phyloP scores from a whole-genome alignment of 2,329 filamentous ascomycete species.

The Orbilia brochopaga region DNA sequence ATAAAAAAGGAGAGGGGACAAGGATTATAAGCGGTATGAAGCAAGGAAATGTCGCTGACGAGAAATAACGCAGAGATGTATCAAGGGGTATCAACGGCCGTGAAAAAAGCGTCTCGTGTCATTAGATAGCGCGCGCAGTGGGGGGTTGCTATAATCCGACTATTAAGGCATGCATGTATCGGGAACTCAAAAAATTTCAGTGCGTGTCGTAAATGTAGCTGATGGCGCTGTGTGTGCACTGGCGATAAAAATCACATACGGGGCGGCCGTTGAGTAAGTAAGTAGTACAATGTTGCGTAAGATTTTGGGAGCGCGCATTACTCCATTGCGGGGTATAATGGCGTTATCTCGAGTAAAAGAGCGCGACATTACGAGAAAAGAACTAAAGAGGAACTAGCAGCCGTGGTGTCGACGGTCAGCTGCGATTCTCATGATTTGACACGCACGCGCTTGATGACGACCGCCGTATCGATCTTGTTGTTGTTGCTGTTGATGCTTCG shows the following conservation, averaged over 20 bases:
- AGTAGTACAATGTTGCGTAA: not conserved
- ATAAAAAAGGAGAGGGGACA: slow-evolving; percentile 2
- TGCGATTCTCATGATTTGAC: slow-evolving; percentile 25
- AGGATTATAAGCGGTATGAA: not conserved
- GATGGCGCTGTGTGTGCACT: slow-evolving; percentile 18
- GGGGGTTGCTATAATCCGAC: slow-evolving; percentile 18
- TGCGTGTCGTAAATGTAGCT: too few relatives aligned
- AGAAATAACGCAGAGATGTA: slow-evolving; percentile 22
- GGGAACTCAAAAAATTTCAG: too few relatives aligned
- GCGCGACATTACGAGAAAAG: slow-evolving; percentile 42
- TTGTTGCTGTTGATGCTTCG: slow-evolving; percentile 43
- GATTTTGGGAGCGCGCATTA: slow-evolving; percentile 18
- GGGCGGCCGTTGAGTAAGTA: slow-evolving; percentile 25
- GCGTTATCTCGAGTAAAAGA: slow-evolving; percentile 28
- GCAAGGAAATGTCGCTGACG: slow-evolving; percentile 16
- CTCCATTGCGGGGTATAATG: slow-evolving; percentile 48
- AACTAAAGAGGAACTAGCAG: not conserved
- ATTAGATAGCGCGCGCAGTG: slow-evolving; percentile 34
- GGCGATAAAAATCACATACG: not conserved
- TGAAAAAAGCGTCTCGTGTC: slow-evolving; percentile 35
- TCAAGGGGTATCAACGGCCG: slow-evolving; percentile 48
- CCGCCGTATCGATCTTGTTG: slow-evolving; percentile 32
- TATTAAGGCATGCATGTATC: slow-evolving; percentile 10
- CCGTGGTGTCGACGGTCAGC: not conserved
- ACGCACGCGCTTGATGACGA: slow-evolving; percentile 46